A percentile compares a stretch with the other conserved stretches of the same genome.
Evolutionary conservation across 768 basidiomycete genomes (phyloP).

Genomic region (Xerocomellus dryophilus): DNA sequence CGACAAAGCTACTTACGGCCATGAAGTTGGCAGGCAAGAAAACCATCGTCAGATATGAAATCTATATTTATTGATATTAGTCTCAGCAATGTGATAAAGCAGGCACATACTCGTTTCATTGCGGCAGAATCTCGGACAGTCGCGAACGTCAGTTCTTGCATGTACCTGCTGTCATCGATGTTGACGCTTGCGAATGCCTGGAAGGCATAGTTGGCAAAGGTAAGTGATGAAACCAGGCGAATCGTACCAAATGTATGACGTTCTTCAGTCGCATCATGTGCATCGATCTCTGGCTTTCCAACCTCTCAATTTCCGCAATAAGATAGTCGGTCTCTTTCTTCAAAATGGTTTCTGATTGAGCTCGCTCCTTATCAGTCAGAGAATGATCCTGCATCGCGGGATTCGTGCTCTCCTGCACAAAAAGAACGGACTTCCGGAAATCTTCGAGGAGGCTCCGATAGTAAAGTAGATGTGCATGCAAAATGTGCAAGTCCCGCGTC

Average conservation of each 20-base stretch:
- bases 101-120: constrained; percentile 32
- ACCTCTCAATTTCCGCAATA: constrained; percentile 46
- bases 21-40: constrained; percentile 56
- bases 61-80: constrained; percentile 6
- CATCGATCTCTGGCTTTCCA: constrained; percentile 37
- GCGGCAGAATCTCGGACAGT: constrained; percentile 42
- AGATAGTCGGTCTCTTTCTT: constrained; percentile 46
- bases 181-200: constrained; percentile 62
- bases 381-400: constrained; percentile 40
- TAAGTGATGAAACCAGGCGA: not conserved
- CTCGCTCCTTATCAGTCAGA: constrained; percentile 12
- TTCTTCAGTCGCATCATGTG: constrained; percentile 31
- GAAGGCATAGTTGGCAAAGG: not conserved
- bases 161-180: constrained; percentile 51
- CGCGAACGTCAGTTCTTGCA: constrained; percentile 48
- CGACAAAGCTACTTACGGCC: constrained; percentile 20
- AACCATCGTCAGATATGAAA: constrained; percentile 55
- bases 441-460: constrained; percentile 52
- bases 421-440: constrained; percentile 50
- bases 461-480: constrained; percentile 58
- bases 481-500: constrained; percentile 52
- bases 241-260: constrained; percentile 33
- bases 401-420: constrained; percentile 47
- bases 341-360: constrained; percentile 36
- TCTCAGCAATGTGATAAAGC: constrained; percentile 17